Percentiles rank a stretch among this genome's conserved stretches.
Evolutionary conservation across 2,329 filamentous ascomycete species (phyloP).

Genomic region (Plectosphaerella plurivora): DNA sequence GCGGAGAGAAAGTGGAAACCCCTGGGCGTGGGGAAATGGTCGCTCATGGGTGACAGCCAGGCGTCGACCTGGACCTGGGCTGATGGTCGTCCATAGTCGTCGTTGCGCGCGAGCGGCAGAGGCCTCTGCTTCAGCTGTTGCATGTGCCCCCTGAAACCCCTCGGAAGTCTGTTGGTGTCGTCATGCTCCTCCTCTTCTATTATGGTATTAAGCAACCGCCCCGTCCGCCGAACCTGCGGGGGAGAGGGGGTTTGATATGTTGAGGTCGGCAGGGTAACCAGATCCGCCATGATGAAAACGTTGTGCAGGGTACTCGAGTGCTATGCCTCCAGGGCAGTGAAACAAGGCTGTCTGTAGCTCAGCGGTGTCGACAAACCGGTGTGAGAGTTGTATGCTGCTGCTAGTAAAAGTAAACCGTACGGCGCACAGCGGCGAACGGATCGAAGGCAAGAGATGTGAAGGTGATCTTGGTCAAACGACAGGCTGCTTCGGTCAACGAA

Average conservation of each 20-base stretch:
- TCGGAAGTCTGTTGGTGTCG: slow-evolving; percentile 15
- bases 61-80: slow-evolving; percentile 14
- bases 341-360: background rate
- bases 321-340: no score
- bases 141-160: slow-evolving; percentile 12
- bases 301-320: no score
- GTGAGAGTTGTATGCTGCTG: background rate
- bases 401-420: background rate
- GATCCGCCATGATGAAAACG: slow-evolving; percentile 42
- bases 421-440: slow-evolving; percentile 30
- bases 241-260: slow-evolving; percentile 43
- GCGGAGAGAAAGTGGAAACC: slow-evolving; percentile 62
- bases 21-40: slow-evolving; percentile 69
- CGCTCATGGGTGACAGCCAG: slow-evolving; percentile 55
- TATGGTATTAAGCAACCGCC: slow-evolving; percentile 59
- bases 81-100: slow-evolving; percentile 6
- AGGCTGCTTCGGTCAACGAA: slow-evolving; percentile 42
- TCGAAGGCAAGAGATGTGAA: slow-evolving; percentile 9
- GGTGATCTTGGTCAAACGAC: slow-evolving; percentile 24
- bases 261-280: slow-evolving; percentile 31
- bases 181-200: slow-evolving; percentile 52
- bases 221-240: slow-evolving; percentile 52
- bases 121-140: slow-evolving; percentile 8
- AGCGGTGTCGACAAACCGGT: background rate
- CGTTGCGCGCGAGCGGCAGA: background rate